Percentiles rank a stretch among this genome's conserved stretches.
phyloP scores from a whole-genome alignment of 306 rosid species.

The Geum urbanum region DNA sequence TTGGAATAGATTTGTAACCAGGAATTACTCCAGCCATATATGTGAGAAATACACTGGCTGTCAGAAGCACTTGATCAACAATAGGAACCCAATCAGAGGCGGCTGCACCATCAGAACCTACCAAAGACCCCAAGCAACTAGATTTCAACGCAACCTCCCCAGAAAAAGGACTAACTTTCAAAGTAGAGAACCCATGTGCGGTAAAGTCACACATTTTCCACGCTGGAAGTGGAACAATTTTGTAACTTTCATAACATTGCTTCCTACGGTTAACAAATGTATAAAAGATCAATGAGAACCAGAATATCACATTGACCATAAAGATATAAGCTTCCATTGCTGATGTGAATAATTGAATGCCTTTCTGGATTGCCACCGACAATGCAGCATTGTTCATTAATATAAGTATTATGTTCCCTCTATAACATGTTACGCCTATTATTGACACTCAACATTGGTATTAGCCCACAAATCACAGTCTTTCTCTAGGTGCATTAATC shows the following conservation, averaged over 20 bases:
- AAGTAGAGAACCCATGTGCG: slow-evolving; percentile 31
- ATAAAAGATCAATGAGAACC: not conserved
- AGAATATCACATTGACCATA: not conserved
- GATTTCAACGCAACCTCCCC: slow-evolving; percentile 35
- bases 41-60: slow-evolving; percentile 80
- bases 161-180: slow-evolving; percentile 33
- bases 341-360: not conserved
- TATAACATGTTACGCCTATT: too few species aligned
- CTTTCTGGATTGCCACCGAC: not conserved
- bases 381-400: not conserved
- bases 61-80: slow-evolving; percentile 76
- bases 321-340: not conserved
- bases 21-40: slow-evolving; percentile 83
- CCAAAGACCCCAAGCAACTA: slow-evolving; percentile 56
- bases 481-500: not conserved
- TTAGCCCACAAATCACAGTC: not conserved
- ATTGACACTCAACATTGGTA: not conserved
- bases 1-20: slow-evolving; percentile 34
- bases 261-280: slow-evolving; percentile 38
- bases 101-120: slow-evolving; percentile 50
- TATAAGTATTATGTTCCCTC: not conserved
- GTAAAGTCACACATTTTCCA: slow-evolving; percentile 34
- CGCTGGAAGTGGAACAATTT: slow-evolving; percentile 25
- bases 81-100: slow-evolving; percentile 56
- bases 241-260: slow-evolving; percentile 35